Evolutionary conservation across 495 filamentous ascomycete species (phyloP), one percentile per base, ranked within the genome.

Genomic region (Penicillium maclennaniae): DNA sequence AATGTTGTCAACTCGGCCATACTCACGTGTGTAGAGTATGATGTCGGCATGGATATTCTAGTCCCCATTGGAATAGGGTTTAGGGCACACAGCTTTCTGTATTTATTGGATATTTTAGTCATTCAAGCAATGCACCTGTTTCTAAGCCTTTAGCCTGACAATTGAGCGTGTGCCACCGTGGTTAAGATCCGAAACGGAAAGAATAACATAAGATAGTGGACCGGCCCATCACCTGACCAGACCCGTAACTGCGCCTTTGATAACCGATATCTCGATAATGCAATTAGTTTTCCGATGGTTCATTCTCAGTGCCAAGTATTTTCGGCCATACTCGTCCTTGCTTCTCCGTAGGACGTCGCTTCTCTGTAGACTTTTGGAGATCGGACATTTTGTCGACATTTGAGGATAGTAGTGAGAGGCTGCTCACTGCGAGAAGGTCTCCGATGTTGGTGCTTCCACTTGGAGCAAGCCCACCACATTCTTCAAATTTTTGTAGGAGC

Each of bases 381-480:
- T 40, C 34, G 47, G 47, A 41, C 19, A 20, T 49, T 53, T 53
- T 42, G 43, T 53, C 20, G 49, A 45, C n/a, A 38, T 53, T 45
- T 31, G 42, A 40, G 42, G 41, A 27, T 45, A 53, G 42, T 39
- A 45, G 20, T 53, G 49, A 53, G 49, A 53, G 49, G 27, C 19
- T n/a, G 50, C 55, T 58, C 38, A 49, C 55, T 31, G 45, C 36
- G 47, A 59, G 46, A 54, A 59, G 56, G 41, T 54, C 51, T 51
- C 43, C 51, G 34, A 59, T 27, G 40, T 59, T 51, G 21, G 56
- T 53, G 37, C 51, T 59, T 59, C 51, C 51, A 44, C 37, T 38
- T 10, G 50, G 26, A 17, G 46, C 56, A 50, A 54, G 41, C 42
- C 45, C 45, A 51, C 42, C 54, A 43, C 42, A 46, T 9, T 54